Evolutionary conservation across 345 rosid species (phyloP), one percentile per base, ranked within the genome.

Genomic region (Diplotaxis tenuifolia): DNA sequence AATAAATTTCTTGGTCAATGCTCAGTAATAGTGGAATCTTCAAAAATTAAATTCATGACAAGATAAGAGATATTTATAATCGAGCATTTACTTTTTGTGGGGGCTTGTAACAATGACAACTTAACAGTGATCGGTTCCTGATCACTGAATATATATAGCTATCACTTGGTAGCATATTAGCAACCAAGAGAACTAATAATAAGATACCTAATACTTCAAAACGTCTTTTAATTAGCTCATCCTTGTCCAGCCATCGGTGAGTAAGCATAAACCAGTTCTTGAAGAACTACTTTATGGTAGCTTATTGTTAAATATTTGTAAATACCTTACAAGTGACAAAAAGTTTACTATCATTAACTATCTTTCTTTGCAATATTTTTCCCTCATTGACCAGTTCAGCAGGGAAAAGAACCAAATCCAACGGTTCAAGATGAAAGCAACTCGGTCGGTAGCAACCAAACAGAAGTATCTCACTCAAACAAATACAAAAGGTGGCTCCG

Each of bases 401-500:
- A 74, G 18, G 75, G 6, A 56, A 62, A 57, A 69, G 66, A 70
- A 62, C 18, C 68, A 74, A 58, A 47, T 19, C 38, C 29, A 68
- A 19, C 63, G 25, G 63, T 16, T 56, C 36, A 56, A 15, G 68
- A 63, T 7, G 18, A 79, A 64, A 18, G 18, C 57, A 56, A 9
- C 6, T 27, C 29, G 15, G 54, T 25, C 62, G 61, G 29, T 66
- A 47, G 22, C 74, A 69, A 67, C 67, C 67, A 47, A 55, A 20
- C 59, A 69, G 11, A 9, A 70, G 59, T 58, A n/a, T 10, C 78
- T 53, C 3, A 20, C 67, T 68, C 76, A 3, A 68, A 36, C 60
- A 68, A 7, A 9, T 78, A 57, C 67, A 75, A 50, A 64, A 23
- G 83, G 80, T 83, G 86, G 90, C 22, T 83, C 14, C 55, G 70